Percentiles rank a stretch among this genome's conserved stretches.
Conservation (phyloP, 352 stramenopile species). For the Phytopythium mirpurense region DNA sequence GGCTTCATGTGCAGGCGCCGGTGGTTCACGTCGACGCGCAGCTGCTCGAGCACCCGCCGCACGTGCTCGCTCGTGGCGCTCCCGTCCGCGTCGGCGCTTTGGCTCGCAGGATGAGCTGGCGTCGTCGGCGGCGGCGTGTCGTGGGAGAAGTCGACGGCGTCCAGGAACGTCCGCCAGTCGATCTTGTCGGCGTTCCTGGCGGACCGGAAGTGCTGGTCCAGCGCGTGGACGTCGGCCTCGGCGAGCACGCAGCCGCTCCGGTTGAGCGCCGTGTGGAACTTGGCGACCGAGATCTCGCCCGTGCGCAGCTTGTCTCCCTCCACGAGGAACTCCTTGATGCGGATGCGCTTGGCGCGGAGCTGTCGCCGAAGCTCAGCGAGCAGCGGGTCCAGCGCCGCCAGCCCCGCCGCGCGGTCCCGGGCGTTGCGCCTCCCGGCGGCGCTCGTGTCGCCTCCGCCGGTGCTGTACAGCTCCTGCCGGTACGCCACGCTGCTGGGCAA, state of each 20-base stretch:
- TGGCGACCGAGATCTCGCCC: conserved; percentile 76
- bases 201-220: conserved; percentile 63
- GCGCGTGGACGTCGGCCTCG: conserved; percentile 52
- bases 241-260: conserved; percentile 68
- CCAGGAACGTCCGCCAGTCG: conserved; percentile 71
- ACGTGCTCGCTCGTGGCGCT: conserved; percentile 13
- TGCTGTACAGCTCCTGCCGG: conserved; percentile 49
- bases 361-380: conserved; percentile 60
- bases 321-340: conserved; percentile 78
- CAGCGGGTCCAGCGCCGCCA: conserved; percentile 34
- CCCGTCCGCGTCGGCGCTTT: not conserved
- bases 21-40: conserved; percentile 55
- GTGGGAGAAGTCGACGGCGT: conserved; percentile 43
- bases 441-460: conserved; percentile 20
- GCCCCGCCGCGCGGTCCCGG: conserved; percentile 18
- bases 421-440: conserved; percentile 20
- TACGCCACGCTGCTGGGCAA: conserved; percentile 57
- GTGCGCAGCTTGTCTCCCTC: conserved; percentile 79
- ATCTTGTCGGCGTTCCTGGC: conserved; percentile 64
- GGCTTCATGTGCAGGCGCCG: conserved; percentile 80
- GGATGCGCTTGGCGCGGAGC: conserved; percentile 55
- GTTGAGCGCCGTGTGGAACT: conserved; percentile 84
- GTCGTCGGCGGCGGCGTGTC: conserved; percentile 4
- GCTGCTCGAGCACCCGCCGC: conserved; percentile 28
- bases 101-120: not conserved